Evolutionary conservation across 108 stramenopile species (phyloP).

Genomic region (Skeletonema grethae): DNA sequence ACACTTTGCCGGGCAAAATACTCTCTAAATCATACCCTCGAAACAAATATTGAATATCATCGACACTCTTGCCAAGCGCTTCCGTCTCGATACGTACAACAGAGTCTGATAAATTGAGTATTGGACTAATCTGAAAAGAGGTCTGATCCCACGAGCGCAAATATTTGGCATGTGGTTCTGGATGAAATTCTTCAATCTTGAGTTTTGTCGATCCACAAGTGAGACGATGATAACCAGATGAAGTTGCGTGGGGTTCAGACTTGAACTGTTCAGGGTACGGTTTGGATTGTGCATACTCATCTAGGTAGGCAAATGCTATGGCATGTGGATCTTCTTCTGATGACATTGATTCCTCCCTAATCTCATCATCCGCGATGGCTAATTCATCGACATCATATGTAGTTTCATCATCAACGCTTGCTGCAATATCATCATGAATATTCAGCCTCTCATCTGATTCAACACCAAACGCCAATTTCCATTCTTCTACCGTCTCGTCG

Average conservation of each 20-base stretch:
- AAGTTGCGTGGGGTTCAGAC: neutral
- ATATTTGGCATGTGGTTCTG: neutral
- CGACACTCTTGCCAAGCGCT: constrained; percentile 8
- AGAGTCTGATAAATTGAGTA: constrained; percentile 44
- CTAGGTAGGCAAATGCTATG: constrained; percentile 13
- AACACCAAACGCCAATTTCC: constrained; percentile 27
- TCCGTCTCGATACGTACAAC: constrained; percentile 46
- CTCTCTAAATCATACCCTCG: constrained; percentile 42
- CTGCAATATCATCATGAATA: neutral
- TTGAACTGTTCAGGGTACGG: constrained; percentile 24
- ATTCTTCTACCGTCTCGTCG: constrained; percentile 11
- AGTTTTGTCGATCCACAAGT: constrained; percentile 29
- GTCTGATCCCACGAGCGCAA: constrained; percentile 26
- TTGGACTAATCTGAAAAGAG: constrained; percentile 35
- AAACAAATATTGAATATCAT: constrained; percentile 41
- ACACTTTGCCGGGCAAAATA: constrained; percentile 1
- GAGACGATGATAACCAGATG: constrained; percentile 17
- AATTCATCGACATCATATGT: neutral
- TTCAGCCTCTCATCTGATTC: neutral
- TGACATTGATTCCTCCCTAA: neutral
- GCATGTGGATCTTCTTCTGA: constrained; percentile 2
- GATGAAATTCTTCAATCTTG: constrained; percentile 27
- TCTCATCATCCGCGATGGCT: neutral
- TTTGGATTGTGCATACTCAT: constrained; percentile 22
- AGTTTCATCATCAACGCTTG: neutral